Evolutionary conservation across 345 rosid genomes (phyloP).

Genomic region (Linum tenue): DNA sequence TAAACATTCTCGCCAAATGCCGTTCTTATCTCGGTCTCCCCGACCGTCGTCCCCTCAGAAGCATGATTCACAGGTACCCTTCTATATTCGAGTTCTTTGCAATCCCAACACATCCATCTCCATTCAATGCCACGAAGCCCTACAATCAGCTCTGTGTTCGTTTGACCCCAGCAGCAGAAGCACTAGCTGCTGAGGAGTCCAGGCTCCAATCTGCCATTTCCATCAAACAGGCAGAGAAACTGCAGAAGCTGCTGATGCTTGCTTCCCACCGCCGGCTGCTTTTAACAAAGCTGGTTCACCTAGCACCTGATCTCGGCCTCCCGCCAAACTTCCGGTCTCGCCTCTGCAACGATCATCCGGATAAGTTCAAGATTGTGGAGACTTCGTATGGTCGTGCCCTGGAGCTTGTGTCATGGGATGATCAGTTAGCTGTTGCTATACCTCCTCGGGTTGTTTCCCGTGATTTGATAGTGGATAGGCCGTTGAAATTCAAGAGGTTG

Average conservation of each 20-base stretch:
- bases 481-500: constrained; percentile 68
- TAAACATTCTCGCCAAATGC: constrained; percentile 69
- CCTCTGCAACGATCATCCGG: constrained; percentile 71
- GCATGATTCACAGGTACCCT: constrained; percentile 80
- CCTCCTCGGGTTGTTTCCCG: constrained; percentile 27
- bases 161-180: constrained; percentile 55
- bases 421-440: constrained; percentile 41
- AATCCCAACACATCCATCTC: constrained; percentile 55
- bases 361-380: constrained; percentile 60
- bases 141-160: constrained; percentile 66
- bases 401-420: constrained; percentile 79
- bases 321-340: constrained; percentile 81
- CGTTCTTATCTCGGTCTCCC: constrained; percentile 53
- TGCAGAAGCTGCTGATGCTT: constrained; percentile 84
- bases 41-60: constrained; percentile 39
- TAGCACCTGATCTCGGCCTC: constrained; percentile 80
- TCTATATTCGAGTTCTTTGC: constrained; percentile 62
- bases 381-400: constrained; percentile 79
- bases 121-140: constrained; percentile 63
- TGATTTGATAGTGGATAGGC: constrained; percentile 69
- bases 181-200: constrained; percentile 49
- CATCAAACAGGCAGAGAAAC: constrained; percentile 48
- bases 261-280: constrained; percentile 62
- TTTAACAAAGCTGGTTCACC: constrained; percentile 73
- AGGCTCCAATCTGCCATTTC: constrained; percentile 49